Base-by-base conservation (phyloP, 192 early-diverging fungal genomes). In the Linnemannia elongata region DNA sequence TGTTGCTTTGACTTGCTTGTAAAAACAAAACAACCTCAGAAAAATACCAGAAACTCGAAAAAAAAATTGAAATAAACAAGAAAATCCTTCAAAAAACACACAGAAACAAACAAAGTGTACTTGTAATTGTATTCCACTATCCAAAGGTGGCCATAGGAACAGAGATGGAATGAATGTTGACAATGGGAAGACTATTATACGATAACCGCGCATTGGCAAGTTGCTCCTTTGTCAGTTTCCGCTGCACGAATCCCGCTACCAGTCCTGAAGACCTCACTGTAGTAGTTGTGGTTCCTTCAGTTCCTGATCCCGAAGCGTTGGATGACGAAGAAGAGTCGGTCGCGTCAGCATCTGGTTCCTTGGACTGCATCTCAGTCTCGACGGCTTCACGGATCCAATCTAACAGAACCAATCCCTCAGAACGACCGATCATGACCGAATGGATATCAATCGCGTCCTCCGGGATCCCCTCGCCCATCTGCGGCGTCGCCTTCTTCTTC, bases 401-500 rank as follows among this genome's bases (percentile, higher is more conserved):
- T 63, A 87, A 47, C 3, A 87, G 42, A 0, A 54, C 44, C 20
- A 69, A 30, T 10, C 85, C 85, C 30, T 77, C 74, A 17, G 85
- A 60, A 6, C 36, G 75, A 44, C 76, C 66, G 1, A 87, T 68
- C 85, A 87, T 87, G 41, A 87, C 85, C n/a, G 73, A 27, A 35
- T 80, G 79, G 24, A 87, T 87, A 35, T 87, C 85, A 74, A 87
- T 87, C 13, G 73, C 85, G 27, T 87, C 76, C 15, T 87, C 85
- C 0, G 33, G 69, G 36, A 87, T 81, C 3, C 72, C 55, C 1
- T 87, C 85, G 1, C 85, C 85, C 9, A 87, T 30, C 27, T 20
- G 35, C 17, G 33, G 38, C 6, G 42, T 22, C 22, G 10, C 24
- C 30, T 39, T 12, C 18, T 52, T 39, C 41, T n/a, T 22, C 6